Conservation (phyloP, 768 basidiomycete genomes). For the Leccinum rimulosum region DNA sequence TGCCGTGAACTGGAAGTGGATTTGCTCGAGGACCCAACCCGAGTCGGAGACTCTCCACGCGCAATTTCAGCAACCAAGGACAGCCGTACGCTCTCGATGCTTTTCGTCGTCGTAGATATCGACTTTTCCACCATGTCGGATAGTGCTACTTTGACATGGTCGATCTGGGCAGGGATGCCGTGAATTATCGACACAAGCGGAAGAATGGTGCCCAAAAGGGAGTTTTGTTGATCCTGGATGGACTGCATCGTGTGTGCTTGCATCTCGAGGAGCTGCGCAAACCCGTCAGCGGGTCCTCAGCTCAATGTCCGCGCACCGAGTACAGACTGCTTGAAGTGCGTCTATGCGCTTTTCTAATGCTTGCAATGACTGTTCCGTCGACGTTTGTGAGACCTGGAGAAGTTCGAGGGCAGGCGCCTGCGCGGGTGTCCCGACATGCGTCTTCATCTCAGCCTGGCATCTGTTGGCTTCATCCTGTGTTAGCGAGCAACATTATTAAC, state of each 20-base stretch:
- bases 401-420: constrained; percentile 43
- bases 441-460: constrained; percentile 59
- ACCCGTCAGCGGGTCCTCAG: constrained; percentile 20
- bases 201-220: constrained; percentile 43
- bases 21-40: constrained; percentile 1
- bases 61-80: constrained; percentile 7
- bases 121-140: constrained; percentile 19
- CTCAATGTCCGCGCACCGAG: constrained; percentile 23
- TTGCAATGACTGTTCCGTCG: constrained; percentile 38
- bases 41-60: constrained; percentile 4
- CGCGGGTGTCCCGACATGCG: constrained; percentile 53
- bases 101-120: constrained; percentile 15
- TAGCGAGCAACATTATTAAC: constrained; percentile 8
- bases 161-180: constrained; percentile 54
- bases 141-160: constrained; percentile 21
- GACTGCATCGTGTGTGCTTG: constrained; percentile 56
- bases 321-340: constrained; percentile 48
- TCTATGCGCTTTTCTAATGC: constrained; percentile 55
- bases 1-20: not conserved
- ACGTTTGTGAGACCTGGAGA: constrained; percentile 40
- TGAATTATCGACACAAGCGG: constrained; percentile 64
- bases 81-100: constrained; percentile 14
- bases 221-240: constrained; percentile 41
- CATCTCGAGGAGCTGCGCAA: constrained; percentile 44
- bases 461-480: constrained; percentile 54